Percentiles rank a stretch among this genome's conserved stretches.
Conservation (phyloP, 805 yeast species). For the Monosporozyma solicola region DNA sequence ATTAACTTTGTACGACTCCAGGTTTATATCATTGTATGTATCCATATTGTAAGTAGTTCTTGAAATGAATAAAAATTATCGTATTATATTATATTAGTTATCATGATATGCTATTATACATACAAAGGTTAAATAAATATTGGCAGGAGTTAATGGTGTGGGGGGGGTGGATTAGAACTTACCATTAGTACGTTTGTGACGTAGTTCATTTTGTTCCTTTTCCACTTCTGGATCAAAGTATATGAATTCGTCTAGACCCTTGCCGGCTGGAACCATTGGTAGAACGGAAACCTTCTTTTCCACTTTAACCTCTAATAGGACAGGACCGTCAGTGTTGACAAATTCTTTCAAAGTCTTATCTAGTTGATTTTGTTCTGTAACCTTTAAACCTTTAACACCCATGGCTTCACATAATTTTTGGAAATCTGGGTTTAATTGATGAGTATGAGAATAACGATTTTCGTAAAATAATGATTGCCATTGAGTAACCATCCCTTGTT, state of each 20-base stretch:
- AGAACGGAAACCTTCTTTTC: slow-evolving; percentile 90
- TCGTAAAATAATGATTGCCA: slow-evolving; percentile 98
- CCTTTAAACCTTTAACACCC: slow-evolving; percentile 79
- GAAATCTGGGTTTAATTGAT: slow-evolving; percentile 90
- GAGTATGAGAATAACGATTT: slow-evolving; percentile 94
- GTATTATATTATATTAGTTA: slow-evolving; percentile 1
- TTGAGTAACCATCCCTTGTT: slow-evolving; percentile 99
- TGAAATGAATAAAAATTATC: not conserved
- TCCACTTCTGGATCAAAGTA: slow-evolving; percentile 78
- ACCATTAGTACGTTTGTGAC: slow-evolving; percentile 68
- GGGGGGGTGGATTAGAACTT: slow-evolving; percentile 36
- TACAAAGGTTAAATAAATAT: not conserved
- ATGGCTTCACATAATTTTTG: slow-evolving; percentile 88
- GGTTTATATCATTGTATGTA: not conserved
- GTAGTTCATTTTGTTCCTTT: slow-evolving; percentile 55
- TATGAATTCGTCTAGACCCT: slow-evolving; percentile 88
- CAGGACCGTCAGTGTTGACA: slow-evolving; percentile 73
- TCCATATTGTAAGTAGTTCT: not conserved
- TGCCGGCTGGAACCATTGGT: slow-evolving; percentile 98
- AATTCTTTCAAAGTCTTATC: slow-evolving; percentile 52
- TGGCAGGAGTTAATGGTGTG: not conserved
- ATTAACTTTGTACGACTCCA: not conserved
- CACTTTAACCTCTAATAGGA: slow-evolving; percentile 80
- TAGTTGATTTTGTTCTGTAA: slow-evolving; percentile 59
- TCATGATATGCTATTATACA: not conserved